Evolutionary conservation across 2,329 filamentous ascomycete species (phyloP).

Genomic region (Botrytis squamosa): DNA sequence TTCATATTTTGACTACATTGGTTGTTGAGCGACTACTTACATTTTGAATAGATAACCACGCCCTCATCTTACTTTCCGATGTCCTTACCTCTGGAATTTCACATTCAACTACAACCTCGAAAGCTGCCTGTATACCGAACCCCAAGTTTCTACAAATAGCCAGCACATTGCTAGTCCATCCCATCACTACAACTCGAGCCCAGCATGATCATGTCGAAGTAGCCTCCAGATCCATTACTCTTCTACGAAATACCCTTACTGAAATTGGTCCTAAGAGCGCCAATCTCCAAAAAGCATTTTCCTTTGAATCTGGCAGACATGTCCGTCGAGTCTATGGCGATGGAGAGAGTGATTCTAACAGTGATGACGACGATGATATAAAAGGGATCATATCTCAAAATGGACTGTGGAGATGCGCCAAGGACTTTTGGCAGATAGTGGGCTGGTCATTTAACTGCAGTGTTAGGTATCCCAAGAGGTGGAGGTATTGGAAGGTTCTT

Average conservation of each 20-base stretch:
- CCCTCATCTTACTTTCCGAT: constrained; percentile 63
- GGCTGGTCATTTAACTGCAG: constrained; percentile 96
- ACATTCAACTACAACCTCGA: constrained; percentile 39
- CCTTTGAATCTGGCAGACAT: constrained; percentile 50
- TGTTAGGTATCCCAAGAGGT: constrained; percentile 66
- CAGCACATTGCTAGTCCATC: constrained; percentile 81
- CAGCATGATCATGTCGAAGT: constrained; percentile 60
- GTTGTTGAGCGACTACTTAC: constrained; percentile 8
- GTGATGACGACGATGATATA: constrained; percentile 48
- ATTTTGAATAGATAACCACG: constrained; percentile 48
- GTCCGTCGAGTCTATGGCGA: constrained; percentile 38
- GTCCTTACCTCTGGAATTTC: constrained; percentile 55
- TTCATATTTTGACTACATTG: not conserved
- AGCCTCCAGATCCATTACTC: constrained; percentile 64
- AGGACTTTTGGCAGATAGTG: constrained; percentile 84
- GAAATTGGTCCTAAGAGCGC: constrained; percentile 68
- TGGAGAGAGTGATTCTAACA: constrained; percentile 44
- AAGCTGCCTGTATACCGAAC: constrained; percentile 63
- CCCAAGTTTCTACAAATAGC: constrained; percentile 73
- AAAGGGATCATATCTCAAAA: constrained; percentile 59
- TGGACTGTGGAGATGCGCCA: constrained; percentile 71
- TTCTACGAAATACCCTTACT: constrained; percentile 65
- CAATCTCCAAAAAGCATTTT: constrained; percentile 70
- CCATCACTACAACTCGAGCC: constrained; percentile 71
- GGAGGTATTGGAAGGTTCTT: constrained; percentile 81